Conservation (phyloP, 495 filamentous ascomycete species). For the Aspergillus heteromorphus region DNA sequence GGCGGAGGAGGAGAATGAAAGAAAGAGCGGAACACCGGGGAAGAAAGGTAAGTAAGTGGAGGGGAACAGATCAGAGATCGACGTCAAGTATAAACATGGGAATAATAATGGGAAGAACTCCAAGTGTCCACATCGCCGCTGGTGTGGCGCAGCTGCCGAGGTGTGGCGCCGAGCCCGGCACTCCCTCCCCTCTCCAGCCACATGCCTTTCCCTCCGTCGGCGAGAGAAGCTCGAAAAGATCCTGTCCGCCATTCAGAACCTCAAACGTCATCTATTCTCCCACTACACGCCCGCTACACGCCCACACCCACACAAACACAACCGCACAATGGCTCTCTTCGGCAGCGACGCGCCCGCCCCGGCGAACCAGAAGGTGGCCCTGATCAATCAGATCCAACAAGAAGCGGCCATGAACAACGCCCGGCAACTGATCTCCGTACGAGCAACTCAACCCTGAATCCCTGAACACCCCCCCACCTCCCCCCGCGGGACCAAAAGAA, state of each 20-base stretch:
- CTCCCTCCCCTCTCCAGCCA: too few species aligned
- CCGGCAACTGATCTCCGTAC: constrained; percentile 66
- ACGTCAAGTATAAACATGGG: neutral
- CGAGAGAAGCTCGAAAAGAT: neutral
- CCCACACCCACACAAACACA: neutral
- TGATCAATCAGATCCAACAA: constrained; percentile 70
- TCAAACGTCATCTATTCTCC: neutral
- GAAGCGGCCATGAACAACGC: constrained; percentile 74
- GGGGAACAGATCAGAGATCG: constrained; percentile 15
- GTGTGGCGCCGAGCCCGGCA: neutral
- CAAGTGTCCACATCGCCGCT: constrained; percentile 33
- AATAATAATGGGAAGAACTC: neutral
- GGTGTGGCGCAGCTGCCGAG: constrained; percentile 23
- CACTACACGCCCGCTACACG: neutral
- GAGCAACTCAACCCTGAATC: neutral
- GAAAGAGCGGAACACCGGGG: constrained; percentile 17
- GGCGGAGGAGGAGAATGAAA: constrained; percentile 9
- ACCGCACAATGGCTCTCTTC: constrained; percentile 34
- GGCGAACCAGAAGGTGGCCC: constrained; percentile 52
- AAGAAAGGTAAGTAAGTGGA: constrained; percentile 9
- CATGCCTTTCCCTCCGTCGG: constrained; percentile 3
- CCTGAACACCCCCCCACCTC: neutral
- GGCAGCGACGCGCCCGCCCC: constrained; percentile 26
- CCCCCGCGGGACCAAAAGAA: too few species aligned
- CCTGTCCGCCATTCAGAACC: neutral